Conservation (phyloP, 2,329 filamentous ascomycete species). For the Monilinia vaccinii-corymbosi region DNA sequence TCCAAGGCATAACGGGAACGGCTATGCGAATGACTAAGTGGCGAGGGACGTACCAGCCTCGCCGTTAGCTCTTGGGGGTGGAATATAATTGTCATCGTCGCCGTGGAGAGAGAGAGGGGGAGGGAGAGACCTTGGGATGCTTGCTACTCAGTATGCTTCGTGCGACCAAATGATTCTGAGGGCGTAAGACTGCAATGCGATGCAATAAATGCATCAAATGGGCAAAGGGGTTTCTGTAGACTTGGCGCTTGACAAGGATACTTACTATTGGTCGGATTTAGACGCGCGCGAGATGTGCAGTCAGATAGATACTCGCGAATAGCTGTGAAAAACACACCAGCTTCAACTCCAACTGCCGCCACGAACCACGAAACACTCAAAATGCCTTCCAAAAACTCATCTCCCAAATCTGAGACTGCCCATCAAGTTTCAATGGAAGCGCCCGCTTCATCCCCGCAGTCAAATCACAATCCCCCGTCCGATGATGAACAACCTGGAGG, state of each 20-base stretch:
- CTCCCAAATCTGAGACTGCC: not conserved
- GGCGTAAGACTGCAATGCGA: not conserved
- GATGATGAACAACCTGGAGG: not conserved
- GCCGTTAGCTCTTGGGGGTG: not conserved
- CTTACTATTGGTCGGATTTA: slow-evolving; percentile 2
- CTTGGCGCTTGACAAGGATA: not conserved
- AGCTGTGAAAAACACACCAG: no score
- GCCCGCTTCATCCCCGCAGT: not conserved
- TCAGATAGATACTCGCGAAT: no score
- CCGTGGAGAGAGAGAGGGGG: no score
- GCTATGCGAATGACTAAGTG: no score
- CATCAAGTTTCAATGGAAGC: slow-evolving; percentile 6
- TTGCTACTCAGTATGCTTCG: slow-evolving; percentile 5
- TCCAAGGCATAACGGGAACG: no score
- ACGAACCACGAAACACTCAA: not conserved
- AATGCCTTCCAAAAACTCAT: slow-evolving; percentile 1
- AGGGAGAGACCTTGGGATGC: not conserved
- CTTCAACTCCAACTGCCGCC: no score
- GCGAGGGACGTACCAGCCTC: no score
- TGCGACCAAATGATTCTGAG: not conserved
- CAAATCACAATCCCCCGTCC: slow-evolving; percentile 5
- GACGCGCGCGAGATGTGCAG: slow-evolving; percentile 8
- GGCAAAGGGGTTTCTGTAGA: no score
- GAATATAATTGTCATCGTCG: not conserved
- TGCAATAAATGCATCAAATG: no score